A percentile compares a stretch with the other conserved stretches of the same genome.
phyloP scores from a whole-genome alignment of 2,329 filamentous ascomycete genomes.

The Talaromyces funiculosus region DNA sequence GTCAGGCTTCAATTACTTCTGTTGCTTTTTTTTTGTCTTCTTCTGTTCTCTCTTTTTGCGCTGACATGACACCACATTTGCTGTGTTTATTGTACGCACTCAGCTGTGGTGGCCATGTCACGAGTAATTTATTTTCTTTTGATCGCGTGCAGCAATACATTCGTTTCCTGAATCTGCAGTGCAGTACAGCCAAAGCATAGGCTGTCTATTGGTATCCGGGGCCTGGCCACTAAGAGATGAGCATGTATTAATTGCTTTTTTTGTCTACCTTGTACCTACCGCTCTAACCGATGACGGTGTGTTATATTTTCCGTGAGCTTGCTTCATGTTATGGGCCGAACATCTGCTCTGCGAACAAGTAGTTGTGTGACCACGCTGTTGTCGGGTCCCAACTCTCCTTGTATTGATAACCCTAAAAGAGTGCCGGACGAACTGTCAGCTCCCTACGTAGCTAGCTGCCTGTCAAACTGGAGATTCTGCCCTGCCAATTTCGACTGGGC shows the following conservation, averaged over 20 bases:
- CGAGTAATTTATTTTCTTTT: background rate
- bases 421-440: background rate
- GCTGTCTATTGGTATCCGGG: background rate
- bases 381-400: background rate
- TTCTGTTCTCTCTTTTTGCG: background rate
- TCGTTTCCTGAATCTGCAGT: background rate
- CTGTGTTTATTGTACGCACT: background rate
- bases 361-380: conserved; percentile 2
- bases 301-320: background rate
- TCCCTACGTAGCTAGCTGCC: background rate
- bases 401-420: background rate
- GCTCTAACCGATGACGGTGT: background rate
- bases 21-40: conserved; percentile 3
- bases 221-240: background rate
- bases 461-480: background rate
- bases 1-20: conserved; percentile 7
- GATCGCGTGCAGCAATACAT: background rate
- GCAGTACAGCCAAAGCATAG: background rate
- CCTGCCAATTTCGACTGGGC: background rate
- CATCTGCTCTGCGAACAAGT: background rate
- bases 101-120: conserved; percentile 10
- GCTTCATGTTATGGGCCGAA: conserved; percentile 2
- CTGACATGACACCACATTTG: background rate
- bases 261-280: background rate
- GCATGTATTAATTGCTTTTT: background rate